These are phyloP conservation scores for Aspergillus fructus DNA, from an alignment of 2,329 filamentous ascomycete species.

Conservation along the genomic window DNA sequence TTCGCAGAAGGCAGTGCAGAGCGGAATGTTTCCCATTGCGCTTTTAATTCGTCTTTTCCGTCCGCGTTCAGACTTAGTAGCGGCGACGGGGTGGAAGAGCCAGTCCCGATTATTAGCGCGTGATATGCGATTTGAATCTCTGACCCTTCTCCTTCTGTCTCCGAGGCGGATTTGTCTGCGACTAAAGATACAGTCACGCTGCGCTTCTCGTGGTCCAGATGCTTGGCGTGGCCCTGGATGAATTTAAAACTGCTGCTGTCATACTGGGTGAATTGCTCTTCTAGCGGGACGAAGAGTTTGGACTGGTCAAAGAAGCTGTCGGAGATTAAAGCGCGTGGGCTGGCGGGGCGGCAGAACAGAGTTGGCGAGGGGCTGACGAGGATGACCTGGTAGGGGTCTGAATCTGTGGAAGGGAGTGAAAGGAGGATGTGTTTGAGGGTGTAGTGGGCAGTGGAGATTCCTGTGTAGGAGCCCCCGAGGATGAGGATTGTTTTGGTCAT, in stretches of 20 bases:
- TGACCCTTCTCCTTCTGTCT: background rate
- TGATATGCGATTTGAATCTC: constrained; percentile 35
- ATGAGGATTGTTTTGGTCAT: constrained; percentile 42
- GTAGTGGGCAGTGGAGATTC: constrained; percentile 54
- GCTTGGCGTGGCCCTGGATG: constrained; percentile 40
- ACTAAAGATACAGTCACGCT: constrained; percentile 29
- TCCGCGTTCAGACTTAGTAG: constrained; percentile 39
- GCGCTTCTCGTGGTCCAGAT: constrained; percentile 18
- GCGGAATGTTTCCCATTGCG: constrained; percentile 43
- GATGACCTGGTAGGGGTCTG: constrained; percentile 39
- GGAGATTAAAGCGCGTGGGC: constrained; percentile 50
- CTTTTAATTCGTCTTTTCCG: constrained; percentile 34
- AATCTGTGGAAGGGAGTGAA: constrained; percentile 31
- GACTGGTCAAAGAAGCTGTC: constrained; percentile 45
- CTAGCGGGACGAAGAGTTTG: constrained; percentile 47
- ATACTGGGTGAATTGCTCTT: constrained; percentile 42
- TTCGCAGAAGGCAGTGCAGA: constrained; percentile 40
- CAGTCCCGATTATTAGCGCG: constrained; percentile 52
- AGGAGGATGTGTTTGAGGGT: constrained; percentile 54
- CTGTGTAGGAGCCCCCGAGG: constrained; percentile 55
- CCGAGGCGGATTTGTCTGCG: background rate
- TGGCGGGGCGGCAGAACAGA: constrained; percentile 45
- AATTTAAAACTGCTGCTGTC: constrained; percentile 38
- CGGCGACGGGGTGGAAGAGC: constrained; percentile 47
- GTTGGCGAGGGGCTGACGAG: constrained; percentile 46